phyloP scores from a whole-genome alignment of 352 stramenopile genomes.

The Globisporangium carolinianum region DNA sequence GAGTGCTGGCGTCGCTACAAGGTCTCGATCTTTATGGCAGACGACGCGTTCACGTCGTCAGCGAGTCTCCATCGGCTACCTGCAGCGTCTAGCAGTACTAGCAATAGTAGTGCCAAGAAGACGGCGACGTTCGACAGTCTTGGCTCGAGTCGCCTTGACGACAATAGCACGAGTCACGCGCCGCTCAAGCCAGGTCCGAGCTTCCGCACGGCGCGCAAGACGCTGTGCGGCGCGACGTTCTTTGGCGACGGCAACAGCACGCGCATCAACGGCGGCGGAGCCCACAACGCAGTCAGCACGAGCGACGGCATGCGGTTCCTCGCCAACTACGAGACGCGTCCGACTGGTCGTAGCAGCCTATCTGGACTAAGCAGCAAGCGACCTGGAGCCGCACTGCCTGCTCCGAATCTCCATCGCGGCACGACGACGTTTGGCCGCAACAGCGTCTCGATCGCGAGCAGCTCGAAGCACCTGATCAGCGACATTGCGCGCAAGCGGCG shows the following conservation, averaged over 20 bases:
- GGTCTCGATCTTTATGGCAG: slow-evolving; percentile 51
- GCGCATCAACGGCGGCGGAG: neutral
- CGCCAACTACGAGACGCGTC: slow-evolving; percentile 42
- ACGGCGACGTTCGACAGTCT: neutral
- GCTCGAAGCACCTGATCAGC: slow-evolving; percentile 12
- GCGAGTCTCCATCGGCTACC: neutral
- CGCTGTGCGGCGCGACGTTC: slow-evolving; percentile 29
- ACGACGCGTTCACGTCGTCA: slow-evolving; percentile 23
- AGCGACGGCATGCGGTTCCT: slow-evolving; percentile 57
- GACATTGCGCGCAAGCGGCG: slow-evolving; percentile 14
- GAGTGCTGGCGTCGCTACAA: slow-evolving; percentile 73
- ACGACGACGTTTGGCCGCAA: slow-evolving; percentile 11
- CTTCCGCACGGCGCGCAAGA: slow-evolving; percentile 26
- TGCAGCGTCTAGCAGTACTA: neutral
- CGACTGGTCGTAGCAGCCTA: slow-evolving; percentile 3
- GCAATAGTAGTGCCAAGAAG: slow-evolving; percentile 7
- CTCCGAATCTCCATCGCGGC: slow-evolving; percentile 7
- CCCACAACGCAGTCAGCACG: slow-evolving; percentile 24
- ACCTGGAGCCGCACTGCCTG: no score
- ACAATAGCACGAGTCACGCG: neutral
- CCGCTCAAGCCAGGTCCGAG: slow-evolving; percentile 6
- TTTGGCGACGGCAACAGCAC: slow-evolving; percentile 10
- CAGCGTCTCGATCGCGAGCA: slow-evolving; percentile 8
- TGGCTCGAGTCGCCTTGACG: neutral
- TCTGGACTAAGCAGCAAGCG: neutral